phyloP scores from a whole-genome alignment of 2,329 filamentous ascomycete species.

The Periglandula ipomoeae region DNA sequence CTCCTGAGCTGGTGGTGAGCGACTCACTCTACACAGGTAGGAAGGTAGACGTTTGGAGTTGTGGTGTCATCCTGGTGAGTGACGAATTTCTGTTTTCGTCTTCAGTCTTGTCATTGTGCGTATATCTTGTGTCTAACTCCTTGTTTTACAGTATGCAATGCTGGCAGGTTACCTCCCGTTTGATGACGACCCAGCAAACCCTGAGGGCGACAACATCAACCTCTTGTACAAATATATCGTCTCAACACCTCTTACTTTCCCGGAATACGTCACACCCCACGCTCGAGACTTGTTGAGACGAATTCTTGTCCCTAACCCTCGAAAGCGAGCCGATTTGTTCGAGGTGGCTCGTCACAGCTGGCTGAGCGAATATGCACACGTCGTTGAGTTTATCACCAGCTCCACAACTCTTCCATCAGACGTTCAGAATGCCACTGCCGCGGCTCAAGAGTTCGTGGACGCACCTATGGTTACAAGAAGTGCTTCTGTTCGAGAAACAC shows the following conservation, averaged over 20 bases:
- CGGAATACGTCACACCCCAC: slow-evolving; percentile 97
- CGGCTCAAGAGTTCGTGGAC: slow-evolving; percentile 46
- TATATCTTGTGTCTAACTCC: neutral
- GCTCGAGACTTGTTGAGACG: slow-evolving; percentile 84
- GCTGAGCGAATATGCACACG: slow-evolving; percentile 93
- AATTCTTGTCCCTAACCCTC: slow-evolving; percentile 89
- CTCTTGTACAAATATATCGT: slow-evolving; percentile 99
- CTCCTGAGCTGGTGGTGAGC: slow-evolving; percentile 92
- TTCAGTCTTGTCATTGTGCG: neutral
- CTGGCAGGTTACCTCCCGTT: slow-evolving; percentile 95
- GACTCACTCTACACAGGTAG: slow-evolving; percentile 94
- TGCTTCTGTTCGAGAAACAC: slow-evolving; percentile 81
- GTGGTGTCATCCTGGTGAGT: slow-evolving; percentile 92
- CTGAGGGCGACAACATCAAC: slow-evolving; percentile 98
- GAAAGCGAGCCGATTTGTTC: slow-evolving; percentile 90
- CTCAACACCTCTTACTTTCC: slow-evolving; percentile 91
- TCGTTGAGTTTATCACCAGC: slow-evolving; percentile 95
- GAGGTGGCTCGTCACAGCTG: slow-evolving; percentile 97
- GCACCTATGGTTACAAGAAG: slow-evolving; percentile 64
- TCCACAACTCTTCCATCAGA: slow-evolving; percentile 81
- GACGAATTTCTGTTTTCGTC: neutral
- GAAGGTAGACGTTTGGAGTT: slow-evolving; percentile 99
- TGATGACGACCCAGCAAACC: slow-evolving; percentile 95
- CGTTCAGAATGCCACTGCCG: slow-evolving; percentile 69
- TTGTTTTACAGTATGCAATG: slow-evolving; percentile 81